A percentile compares a stretch with the other conserved stretches of the same genome.
Evolutionary conservation across 345 rosid species (phyloP).

Genomic region (Corymbia maculata): DNA sequence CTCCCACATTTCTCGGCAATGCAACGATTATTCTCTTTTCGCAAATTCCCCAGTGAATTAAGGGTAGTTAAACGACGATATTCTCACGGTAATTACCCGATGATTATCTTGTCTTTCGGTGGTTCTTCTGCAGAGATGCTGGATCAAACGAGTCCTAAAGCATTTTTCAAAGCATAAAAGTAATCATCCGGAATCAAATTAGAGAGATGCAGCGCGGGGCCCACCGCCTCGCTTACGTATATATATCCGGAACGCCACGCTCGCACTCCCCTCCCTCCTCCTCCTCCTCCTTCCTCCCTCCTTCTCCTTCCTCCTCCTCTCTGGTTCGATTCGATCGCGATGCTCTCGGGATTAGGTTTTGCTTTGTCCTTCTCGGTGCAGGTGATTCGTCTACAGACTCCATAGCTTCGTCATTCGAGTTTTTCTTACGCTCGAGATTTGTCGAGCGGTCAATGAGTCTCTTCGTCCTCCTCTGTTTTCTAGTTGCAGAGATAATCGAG

Average conservation of each 20-base stretch:
- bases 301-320: neutral
- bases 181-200: neutral
- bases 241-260: neutral
- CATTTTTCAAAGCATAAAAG: neutral
- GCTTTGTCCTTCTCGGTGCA: neutral
- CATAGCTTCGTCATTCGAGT: neutral
- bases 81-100: neutral
- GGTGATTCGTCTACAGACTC: neutral
- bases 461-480: neutral
- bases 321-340: neutral
- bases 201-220: neutral
- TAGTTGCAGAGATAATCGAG: neutral
- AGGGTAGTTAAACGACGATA: neutral
- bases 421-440: neutral
- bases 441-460: neutral
- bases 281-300: neutral
- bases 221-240: neutral
- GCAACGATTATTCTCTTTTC: neutral
- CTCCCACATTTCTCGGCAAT: neutral
- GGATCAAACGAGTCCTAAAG: neutral
- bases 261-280: neutral
- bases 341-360: neutral
- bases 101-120: neutral
- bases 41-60: neutral
- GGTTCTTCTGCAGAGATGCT: neutral